Conservation (phyloP, 176 grass and related monocot genomes). For the Lolium multiflorum region DNA sequence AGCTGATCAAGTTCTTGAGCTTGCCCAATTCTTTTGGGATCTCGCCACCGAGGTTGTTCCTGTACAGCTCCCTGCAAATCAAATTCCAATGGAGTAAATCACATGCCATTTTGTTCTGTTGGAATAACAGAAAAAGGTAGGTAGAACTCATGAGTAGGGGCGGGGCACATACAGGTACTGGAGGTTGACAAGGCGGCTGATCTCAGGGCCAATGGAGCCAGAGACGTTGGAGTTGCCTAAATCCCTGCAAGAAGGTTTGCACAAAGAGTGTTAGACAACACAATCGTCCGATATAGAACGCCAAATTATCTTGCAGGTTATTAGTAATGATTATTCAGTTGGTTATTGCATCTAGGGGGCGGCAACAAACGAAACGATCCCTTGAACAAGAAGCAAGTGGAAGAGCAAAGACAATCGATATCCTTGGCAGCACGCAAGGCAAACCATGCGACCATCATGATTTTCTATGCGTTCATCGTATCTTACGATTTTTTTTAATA, state of each 20-base stretch:
- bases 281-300: neutral
- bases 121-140: constrained; percentile 4
- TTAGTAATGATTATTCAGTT: neutral
- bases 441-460: neutral
- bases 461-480: neutral
- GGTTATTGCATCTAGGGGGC: neutral
- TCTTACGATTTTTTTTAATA: neutral
- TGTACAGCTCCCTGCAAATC: constrained; percentile 81
- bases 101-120: neutral
- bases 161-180: constrained; percentile 69
- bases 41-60: constrained; percentile 76
- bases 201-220: constrained; percentile 79
- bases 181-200: constrained; percentile 82
- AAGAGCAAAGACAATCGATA: neutral
- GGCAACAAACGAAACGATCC: neutral
- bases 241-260: constrained; percentile 63
- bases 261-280: constrained; percentile 5
- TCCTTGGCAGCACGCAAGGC: neutral
- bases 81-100: constrained; percentile 15
- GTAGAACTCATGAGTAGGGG: constrained; percentile 13
- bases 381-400: neutral
- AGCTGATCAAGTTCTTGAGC: constrained; percentile 90
- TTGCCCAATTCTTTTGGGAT: constrained; percentile 86
- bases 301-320: neutral
- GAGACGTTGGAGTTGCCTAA: constrained; percentile 97